Base-by-base conservation (phyloP, 257 asterid genomes). In the Ilex asprella region DNA sequence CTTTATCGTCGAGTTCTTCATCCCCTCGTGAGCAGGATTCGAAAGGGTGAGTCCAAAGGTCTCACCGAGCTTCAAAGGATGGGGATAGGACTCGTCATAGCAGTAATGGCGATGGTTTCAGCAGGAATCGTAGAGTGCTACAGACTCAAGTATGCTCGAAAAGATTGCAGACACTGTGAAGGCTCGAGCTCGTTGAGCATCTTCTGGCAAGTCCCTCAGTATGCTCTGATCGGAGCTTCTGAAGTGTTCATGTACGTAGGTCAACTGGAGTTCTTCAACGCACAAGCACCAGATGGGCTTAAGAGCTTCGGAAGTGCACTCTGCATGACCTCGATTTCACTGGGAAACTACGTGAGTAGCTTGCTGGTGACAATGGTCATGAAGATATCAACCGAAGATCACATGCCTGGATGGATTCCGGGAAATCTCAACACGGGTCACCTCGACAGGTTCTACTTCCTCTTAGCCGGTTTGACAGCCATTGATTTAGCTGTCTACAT, bases 251-350 rank as follows among this genome's bases (percentile, higher is more conserved):
- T 93, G 96, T 93, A 87, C 27, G 97, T 89, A 0, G 97, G 91
- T 2, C 98, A 91, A 61, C 50, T 89, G 11, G 99, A 92, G 83
- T 92, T 92, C 66, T 92, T 92, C 76, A 87, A 89, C 5, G 90
- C 87, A 5, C 94, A 89, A 62, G 87, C 96, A 1, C 97, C 99
- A 0, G 95, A 93, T 35, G 94, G 97, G 3, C 84, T 89, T 7
- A 89, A 89, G 78, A 93, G 97, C 83, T 93, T 93, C 14, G 99
- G 95, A 2, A 93, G 97, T 53, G 97, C 99, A 12, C 84, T 93
- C 7, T 87, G 96, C 39, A 87, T 89, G 99, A 87, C 97, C 0
- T 93, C 99, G 3, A 93, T 93, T 58, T 93, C 99, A 2, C 74
- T 89, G 1, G 97, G 97, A 58, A 93, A 89, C 73, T 89, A 89